Evolutionary conservation across 2,329 filamentous ascomycete genomes (phyloP), one percentile per base, ranked within the genome.

Genomic region (Plectosphaerella plurivora): DNA sequence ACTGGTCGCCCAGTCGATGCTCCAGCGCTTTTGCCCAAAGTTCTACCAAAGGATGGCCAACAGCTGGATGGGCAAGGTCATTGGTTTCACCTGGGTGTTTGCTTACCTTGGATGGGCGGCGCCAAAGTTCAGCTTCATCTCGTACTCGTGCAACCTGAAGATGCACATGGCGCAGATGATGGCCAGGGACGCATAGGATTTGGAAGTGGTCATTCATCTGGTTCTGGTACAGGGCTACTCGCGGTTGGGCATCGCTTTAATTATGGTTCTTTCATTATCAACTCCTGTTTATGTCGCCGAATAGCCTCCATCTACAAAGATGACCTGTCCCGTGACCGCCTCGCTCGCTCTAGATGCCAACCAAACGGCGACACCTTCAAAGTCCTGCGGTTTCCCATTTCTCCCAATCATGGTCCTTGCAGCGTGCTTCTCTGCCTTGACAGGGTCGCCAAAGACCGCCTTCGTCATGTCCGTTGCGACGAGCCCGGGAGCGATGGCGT

Each of bases 221-320:
- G 22, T 22, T 22, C 22, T 22, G 22, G 22, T 22, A 22, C 5
- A 22, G 22, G 22, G 22, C 22, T 22, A 22, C 22, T 22, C 22
- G 22, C 22, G 22, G 22, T 5, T 22, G 22, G 22, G 22, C 5
- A 22, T 22, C 22, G 22, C 22, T 22, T 22, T 22, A 22, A 22
- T 22, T 5, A 3, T 22, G 5, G 5, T 22, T 22, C 25, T 20
- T 20, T 10, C 3, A 6, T 14, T 5, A 11, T 15, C 3, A 22
- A 22, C 22, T 22, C n/a, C 20, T 36, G 15, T 3, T 7, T 25
- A 63, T 0, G 63, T 63, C 1, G 64, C 65, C 1, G 67, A 69
- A 44, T 68, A 69, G 0, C 66, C 66, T 1, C 66, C 65, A 33
- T 68, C 66, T 0, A 69, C 65, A 55, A 68, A 69, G 1, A 69